Conservation (phyloP, 441 rosid genomes). For the Croton laevigatus region DNA sequence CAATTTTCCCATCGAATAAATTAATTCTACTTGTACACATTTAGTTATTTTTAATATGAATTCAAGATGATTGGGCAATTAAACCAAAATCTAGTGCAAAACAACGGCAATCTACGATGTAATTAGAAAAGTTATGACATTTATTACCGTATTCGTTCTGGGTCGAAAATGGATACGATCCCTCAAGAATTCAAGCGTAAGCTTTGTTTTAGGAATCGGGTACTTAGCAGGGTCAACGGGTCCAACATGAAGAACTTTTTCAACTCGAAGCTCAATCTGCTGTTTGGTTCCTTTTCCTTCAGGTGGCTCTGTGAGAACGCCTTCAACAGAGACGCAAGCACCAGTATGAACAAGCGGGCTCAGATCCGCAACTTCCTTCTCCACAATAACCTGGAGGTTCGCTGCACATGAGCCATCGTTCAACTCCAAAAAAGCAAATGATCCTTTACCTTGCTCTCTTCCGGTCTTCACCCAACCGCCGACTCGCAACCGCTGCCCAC, state of each 20-base stretch:
- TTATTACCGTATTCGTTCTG: constrained; percentile 71
- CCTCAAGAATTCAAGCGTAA: constrained; percentile 76
- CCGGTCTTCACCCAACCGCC: constrained; percentile 92
- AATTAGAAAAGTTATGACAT: not conserved
- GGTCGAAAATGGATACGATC: constrained; percentile 83
- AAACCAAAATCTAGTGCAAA: not conserved
- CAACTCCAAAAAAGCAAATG: constrained; percentile 77
- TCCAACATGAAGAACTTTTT: constrained; percentile 59
- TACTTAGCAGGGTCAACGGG: constrained; percentile 67
- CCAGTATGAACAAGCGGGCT: constrained; percentile 65
- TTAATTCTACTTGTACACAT: no score
- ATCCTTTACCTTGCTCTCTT: constrained; percentile 77
- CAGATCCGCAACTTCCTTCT: constrained; percentile 56
- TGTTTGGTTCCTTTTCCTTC: constrained; percentile 58
- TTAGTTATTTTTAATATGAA: not conserved
- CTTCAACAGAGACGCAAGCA: constrained; percentile 74
- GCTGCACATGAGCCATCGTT: constrained; percentile 91
- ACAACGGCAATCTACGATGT: not conserved
- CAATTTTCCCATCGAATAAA: not conserved
- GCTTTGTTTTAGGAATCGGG: constrained; percentile 84
- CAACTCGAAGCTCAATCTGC: constrained; percentile 83
- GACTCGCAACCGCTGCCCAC: constrained; percentile 47
- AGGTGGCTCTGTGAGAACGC: constrained; percentile 66
- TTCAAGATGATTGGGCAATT: not conserved
- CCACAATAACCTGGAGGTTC: constrained; percentile 84